phyloP scores from a whole-genome alignment of 78 protist genomes.

The Capsaspora owczarzaki region DNA sequence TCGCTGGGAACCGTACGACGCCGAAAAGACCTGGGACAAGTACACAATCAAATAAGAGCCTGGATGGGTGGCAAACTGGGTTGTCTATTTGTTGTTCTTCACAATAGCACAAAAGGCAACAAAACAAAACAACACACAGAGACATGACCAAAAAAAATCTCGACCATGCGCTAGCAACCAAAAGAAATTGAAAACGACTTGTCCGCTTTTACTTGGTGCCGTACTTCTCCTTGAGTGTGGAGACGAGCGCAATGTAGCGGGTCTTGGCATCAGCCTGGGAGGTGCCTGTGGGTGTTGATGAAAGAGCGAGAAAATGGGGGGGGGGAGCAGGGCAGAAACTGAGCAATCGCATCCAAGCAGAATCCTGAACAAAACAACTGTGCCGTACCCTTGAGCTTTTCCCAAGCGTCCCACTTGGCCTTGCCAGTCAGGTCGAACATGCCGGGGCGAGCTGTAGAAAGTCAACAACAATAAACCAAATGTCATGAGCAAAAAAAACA shows the following conservation, averaged over 20 bases:
- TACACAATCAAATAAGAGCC: background rate
- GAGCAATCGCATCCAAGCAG: background rate
- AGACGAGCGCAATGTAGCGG: slow-evolving; percentile 24
- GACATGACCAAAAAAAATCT: too few relatives aligned
- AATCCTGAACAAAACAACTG: background rate
- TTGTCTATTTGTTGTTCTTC: too few relatives aligned
- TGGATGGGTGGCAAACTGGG: too few relatives aligned
- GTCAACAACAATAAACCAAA: background rate
- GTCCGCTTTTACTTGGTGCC: slow-evolving; percentile 21
- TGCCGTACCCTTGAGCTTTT: slow-evolving; percentile 27
- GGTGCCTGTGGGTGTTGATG: background rate
- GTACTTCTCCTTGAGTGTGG: slow-evolving; percentile 16
- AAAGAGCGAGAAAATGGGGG: too few relatives aligned
- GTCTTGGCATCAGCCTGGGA: slow-evolving; percentile 37
- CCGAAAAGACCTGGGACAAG: slow-evolving; percentile 11
- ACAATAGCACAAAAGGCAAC: too few relatives aligned
- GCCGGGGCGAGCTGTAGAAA: slow-evolving; percentile 25
- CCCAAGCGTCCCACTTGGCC: slow-evolving; percentile 65
- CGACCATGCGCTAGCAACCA: too few relatives aligned
- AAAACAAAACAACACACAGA: too few relatives aligned
- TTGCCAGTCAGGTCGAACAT: slow-evolving; percentile 47
- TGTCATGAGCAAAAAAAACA: background rate
- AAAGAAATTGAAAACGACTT: too few relatives aligned
- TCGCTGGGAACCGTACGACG: slow-evolving; percentile 76
- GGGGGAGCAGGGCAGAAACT: background rate